A percentile compares a stretch with the other conserved stretches of the same genome.
phyloP scores from a whole-genome alignment of 192 early-diverging fungal species.

The Physocladia obscura region DNA sequence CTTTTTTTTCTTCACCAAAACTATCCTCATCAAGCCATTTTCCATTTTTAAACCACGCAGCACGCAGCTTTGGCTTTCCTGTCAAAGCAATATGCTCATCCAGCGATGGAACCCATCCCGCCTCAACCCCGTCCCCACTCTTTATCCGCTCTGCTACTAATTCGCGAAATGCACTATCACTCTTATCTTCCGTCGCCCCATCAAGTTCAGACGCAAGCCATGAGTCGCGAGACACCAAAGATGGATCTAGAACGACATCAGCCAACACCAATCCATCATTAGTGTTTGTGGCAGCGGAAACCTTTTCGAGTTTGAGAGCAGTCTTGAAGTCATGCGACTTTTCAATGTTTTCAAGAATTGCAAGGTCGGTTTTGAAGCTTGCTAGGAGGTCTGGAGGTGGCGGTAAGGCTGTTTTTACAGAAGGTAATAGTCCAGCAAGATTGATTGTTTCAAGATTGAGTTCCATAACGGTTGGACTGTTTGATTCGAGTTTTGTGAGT shows the following conservation, averaged over 20 bases:
- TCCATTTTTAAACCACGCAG: background rate
- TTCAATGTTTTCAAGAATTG: background rate
- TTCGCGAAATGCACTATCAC: background rate
- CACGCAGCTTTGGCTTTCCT: background rate
- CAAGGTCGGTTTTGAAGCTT: constrained; percentile 8
- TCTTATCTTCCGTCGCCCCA: background rate
- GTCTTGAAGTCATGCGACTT: background rate
- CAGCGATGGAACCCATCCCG: background rate
- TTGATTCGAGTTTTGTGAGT: background rate
- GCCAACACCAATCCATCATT: background rate
- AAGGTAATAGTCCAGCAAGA: too few species aligned
- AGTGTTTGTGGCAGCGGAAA: background rate
- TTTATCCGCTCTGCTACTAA: background rate
- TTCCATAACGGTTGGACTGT: constrained; percentile 3
- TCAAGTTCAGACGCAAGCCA: constrained; percentile 15
- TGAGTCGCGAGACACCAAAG: background rate
- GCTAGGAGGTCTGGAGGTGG: background rate
- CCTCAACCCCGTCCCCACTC: background rate
- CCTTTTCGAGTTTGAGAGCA: background rate
- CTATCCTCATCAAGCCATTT: background rate
- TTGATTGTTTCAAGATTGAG: constrained; percentile 19
- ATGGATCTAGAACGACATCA: background rate
- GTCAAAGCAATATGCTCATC: background rate
- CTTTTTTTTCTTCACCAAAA: background rate
- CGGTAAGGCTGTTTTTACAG: too few species aligned